phyloP scores from a whole-genome alignment of 2,329 filamentous ascomycete species.

The Fusarium bactridioides region DNA sequence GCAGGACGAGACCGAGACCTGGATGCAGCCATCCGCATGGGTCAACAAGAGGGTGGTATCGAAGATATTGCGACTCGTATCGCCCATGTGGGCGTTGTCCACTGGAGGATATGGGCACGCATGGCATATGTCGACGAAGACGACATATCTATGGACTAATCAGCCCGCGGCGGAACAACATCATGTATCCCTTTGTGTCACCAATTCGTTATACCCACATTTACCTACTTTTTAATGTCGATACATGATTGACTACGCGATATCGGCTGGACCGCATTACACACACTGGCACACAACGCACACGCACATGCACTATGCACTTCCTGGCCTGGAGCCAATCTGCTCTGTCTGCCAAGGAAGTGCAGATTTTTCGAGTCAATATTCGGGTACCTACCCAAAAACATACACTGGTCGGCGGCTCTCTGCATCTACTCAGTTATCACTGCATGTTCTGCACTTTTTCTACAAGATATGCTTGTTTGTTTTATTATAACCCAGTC shows the following conservation, averaged over 20 bases:
- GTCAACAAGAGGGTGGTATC: conserved; percentile 62
- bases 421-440: conserved; percentile 24
- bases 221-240: conserved; percentile 37
- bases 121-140: conserved; percentile 70
- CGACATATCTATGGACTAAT: conserved; percentile 46
- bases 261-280: conserved; percentile 32
- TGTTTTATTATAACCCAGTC: not conserved
- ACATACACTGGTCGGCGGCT: conserved; percentile 23
- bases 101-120: conserved; percentile 88
- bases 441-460: not conserved
- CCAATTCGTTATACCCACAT: conserved; percentile 22
- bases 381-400: conserved; percentile 1
- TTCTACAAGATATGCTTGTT: not conserved
- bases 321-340: not conserved
- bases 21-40: conserved; percentile 50
- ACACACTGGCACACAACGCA: not conserved
- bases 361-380: not conserved
- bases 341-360: not conserved
- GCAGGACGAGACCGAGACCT: conserved; percentile 43
- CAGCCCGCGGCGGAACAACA: not conserved
- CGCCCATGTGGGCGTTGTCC: conserved; percentile 82
- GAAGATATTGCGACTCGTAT: conserved; percentile 78
- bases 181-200: conserved; percentile 20
- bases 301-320: not conserved
- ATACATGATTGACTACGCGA: conserved; percentile 9